A percentile compares a stretch with the other conserved stretches of the same genome.
phyloP scores from a whole-genome alignment of 352 stramenopile species.

The Pythium dissotocum region DNA sequence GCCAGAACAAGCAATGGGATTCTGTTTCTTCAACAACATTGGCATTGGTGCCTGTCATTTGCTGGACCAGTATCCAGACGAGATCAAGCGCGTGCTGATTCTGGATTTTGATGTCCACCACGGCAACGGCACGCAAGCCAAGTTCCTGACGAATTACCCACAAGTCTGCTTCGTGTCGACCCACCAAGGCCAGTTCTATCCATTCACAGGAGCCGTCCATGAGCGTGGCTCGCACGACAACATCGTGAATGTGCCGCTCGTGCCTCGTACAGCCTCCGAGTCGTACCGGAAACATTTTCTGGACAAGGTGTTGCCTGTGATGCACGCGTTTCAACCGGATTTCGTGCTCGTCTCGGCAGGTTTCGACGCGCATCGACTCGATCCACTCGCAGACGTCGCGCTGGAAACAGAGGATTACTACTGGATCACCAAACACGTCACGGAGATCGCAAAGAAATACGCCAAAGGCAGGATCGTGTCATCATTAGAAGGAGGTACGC shows the following conservation, averaged over 20 bases:
- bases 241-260: slow-evolving; percentile 48
- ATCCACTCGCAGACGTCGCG: slow-evolving; percentile 86
- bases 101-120: slow-evolving; percentile 92
- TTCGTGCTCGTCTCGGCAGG: slow-evolving; percentile 94
- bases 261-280: slow-evolving; percentile 43
- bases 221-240: slow-evolving; percentile 69
- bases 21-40: slow-evolving; percentile 89
- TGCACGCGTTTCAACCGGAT: slow-evolving; percentile 90
- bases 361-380: slow-evolving; percentile 94
- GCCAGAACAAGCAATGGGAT: slow-evolving; percentile 65
- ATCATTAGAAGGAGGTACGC: slow-evolving; percentile 58
- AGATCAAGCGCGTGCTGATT: slow-evolving; percentile 59
- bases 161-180: slow-evolving; percentile 47
- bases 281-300: slow-evolving; percentile 75
- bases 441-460: slow-evolving; percentile 41
- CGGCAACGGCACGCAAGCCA: slow-evolving; percentile 85
- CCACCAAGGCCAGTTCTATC: slow-evolving; percentile 72
- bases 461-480: slow-evolving; percentile 53
- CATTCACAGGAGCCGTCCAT: slow-evolving; percentile 46
- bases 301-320: slow-evolving; percentile 77
- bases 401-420: slow-evolving; percentile 61
- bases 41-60: slow-evolving; percentile 72
- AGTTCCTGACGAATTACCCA: slow-evolving; percentile 62
- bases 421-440: slow-evolving; percentile 44
- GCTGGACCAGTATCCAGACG: slow-evolving; percentile 37